phyloP scores from a whole-genome alignment of 139 green algal species.

The Diplosphaera chodatii region DNA sequence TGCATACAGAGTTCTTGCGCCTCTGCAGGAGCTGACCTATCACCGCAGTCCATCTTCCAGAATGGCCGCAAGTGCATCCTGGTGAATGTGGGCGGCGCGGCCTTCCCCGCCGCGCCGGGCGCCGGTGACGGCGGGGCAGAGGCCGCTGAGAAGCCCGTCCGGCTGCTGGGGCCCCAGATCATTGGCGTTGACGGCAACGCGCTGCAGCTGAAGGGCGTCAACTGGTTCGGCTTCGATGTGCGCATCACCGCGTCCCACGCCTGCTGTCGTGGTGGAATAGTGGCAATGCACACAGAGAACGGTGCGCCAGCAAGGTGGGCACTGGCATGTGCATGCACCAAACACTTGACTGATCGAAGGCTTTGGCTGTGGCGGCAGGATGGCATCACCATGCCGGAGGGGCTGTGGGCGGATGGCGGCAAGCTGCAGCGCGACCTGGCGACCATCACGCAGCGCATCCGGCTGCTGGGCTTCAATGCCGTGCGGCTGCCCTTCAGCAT shows the following conservation, averaged over 20 bases:
- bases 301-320: too few relatives aligned
- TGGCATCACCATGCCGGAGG: conserved; percentile 12
- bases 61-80: background rate
- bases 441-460: conserved; percentile 38
- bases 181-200: background rate
- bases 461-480: conserved; percentile 47
- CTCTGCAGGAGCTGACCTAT: background rate
- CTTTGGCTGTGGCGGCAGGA: background rate
- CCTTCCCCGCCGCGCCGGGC: background rate
- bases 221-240: conserved; percentile 1
- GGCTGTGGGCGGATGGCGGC: conserved; percentile 1
- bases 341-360: background rate
- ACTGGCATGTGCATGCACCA: too few relatives aligned
- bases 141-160: background rate
- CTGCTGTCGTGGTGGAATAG: too few relatives aligned
- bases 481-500: conserved; percentile 31
- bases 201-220: background rate
- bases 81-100: background rate
- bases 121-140: background rate
- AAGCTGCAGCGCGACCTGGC: conserved; percentile 26
- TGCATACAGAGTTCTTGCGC: background rate
- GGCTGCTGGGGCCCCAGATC: background rate
- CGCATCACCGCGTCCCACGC: background rate
- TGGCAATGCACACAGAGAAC: too few relatives aligned
- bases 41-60: background rate